Percentiles rank a stretch among this genome's conserved stretches.
phyloP scores from a whole-genome alignment of 192 early-diverging fungal genomes.

The Ambispora gerdemannii region DNA sequence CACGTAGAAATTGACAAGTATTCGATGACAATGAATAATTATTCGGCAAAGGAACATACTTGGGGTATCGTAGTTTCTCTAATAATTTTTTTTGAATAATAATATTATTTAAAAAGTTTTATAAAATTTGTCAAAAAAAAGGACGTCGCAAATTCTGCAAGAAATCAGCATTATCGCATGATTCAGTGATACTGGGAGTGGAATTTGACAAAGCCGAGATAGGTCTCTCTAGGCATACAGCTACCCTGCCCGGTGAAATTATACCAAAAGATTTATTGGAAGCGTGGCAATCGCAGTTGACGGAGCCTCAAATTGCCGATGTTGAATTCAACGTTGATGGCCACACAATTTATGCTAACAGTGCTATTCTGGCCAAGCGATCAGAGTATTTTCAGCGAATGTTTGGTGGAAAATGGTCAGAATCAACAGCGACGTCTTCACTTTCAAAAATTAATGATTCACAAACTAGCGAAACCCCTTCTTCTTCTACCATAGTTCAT shows the following conservation, averaged over 20 bases:
- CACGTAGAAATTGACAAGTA: conserved; percentile 4
- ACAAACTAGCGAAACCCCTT: not conserved
- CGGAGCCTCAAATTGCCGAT: conserved; percentile 6
- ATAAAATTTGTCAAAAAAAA: not conserved
- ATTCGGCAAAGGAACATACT: conserved; percentile 12
- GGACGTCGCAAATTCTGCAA: conserved; percentile 12
- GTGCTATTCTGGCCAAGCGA: conserved; percentile 15
- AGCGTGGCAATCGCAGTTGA: conserved; percentile 16
- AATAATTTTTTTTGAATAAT: no score
- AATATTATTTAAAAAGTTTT: no score
- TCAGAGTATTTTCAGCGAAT: conserved; percentile 29
- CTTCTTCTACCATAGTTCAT: no score
- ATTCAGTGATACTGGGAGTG: conserved; percentile 3
- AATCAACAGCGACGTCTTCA: conserved; percentile 3
- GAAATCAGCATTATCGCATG: conserved; percentile 8
- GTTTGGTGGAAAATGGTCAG: conserved; percentile 24
- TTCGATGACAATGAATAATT: conserved; percentile 11
- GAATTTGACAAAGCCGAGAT: conserved; percentile 15
- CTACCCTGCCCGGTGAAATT: not conserved
- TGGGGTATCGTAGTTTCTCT: not conserved
- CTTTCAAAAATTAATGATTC: not conserved
- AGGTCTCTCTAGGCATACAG: not conserved
- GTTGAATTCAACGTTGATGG: conserved; percentile 25
- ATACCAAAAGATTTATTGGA: conserved; percentile 1
- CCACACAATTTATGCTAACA: conserved; percentile 21